Evolutionary conservation across 2,329 filamentous ascomycete genomes (phyloP).

Genomic region (Diaporthe amygdali): DNA sequence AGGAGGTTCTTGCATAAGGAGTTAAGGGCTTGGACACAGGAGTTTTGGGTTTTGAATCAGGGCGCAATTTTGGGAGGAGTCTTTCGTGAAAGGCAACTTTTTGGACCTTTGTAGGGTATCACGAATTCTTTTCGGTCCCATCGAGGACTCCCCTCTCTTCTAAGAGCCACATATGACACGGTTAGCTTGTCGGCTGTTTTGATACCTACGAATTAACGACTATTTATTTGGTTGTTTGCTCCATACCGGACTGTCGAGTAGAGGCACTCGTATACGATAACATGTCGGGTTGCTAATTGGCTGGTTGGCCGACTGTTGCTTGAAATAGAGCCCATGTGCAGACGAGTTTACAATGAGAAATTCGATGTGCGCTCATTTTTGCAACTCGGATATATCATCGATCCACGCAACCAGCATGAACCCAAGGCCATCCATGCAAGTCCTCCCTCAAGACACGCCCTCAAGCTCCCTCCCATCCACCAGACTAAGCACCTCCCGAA

Average conservation of each 20-base stretch:
- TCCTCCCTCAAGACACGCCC: neutral
- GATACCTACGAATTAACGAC: constrained; percentile 10
- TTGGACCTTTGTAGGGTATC: neutral
- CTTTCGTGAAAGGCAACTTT: neutral
- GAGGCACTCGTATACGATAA: too few relatives aligned
- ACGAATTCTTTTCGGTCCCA: neutral
- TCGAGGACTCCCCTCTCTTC: neutral
- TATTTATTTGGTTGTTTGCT: neutral
- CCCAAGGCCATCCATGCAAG: neutral
- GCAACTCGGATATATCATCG: neutral
- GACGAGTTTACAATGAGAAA: neutral
- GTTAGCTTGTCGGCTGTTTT: neutral
- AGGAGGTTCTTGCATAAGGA: neutral
- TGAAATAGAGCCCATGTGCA: neutral
- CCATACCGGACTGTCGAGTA: neutral
- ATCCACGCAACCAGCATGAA: neutral
- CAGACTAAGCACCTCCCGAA: constrained; percentile 39
- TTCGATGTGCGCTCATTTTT: neutral
- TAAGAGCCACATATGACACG: neutral
- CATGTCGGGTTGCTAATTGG: too few relatives aligned
- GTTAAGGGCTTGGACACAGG: neutral
- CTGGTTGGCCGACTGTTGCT: too few relatives aligned
- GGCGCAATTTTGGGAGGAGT: neutral
- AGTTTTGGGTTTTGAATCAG: neutral
- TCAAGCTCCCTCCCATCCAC: constrained; percentile 33